phyloP scores from a whole-genome alignment of 2,329 filamentous ascomycete species.

The Pseudophaeomoniella oleicola region DNA sequence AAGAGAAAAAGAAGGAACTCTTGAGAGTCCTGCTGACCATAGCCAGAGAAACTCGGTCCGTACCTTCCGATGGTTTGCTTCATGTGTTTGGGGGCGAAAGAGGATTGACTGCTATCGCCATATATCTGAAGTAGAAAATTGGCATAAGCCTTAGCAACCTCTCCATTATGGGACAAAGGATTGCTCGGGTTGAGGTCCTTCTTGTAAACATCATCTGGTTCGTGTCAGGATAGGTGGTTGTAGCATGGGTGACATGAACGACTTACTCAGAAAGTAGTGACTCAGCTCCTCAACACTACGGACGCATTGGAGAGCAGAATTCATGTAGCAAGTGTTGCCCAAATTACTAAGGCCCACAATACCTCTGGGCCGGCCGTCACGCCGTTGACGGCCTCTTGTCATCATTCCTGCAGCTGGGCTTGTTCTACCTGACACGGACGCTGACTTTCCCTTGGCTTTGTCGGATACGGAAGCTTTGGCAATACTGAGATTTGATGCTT shows the following conservation, averaged over 20 bases:
- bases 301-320: conserved; percentile 88
- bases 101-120: conserved; percentile 47
- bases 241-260: conserved; percentile 4
- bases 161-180: conserved; percentile 68
- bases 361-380: conserved; percentile 56
- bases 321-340: conserved; percentile 99
- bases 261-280: conserved; percentile 64
- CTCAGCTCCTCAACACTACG: conserved; percentile 87
- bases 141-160: conserved; percentile 75
- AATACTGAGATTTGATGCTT: background rate
- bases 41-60: conserved; percentile 78
- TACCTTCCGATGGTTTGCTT: conserved; percentile 69
- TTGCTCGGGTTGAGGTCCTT: conserved; percentile 75
- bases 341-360: conserved; percentile 77
- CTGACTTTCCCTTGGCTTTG: conserved; percentile 24
- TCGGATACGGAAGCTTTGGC: background rate
- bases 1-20: conserved; percentile 92
- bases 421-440: conserved; percentile 45
- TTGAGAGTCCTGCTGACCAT: conserved; percentile 92
- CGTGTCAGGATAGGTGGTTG: conserved; percentile 5
- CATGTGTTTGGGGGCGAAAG: conserved; percentile 66
- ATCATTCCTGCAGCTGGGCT: conserved; percentile 51
- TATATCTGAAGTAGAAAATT: conserved; percentile 66
- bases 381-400: conserved; percentile 58
- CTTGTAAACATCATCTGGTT: conserved; percentile 49